Base-by-base conservation (phyloP, 2,329 filamentous ascomycete species). In the Penicillium aurantiogriseum region DNA sequence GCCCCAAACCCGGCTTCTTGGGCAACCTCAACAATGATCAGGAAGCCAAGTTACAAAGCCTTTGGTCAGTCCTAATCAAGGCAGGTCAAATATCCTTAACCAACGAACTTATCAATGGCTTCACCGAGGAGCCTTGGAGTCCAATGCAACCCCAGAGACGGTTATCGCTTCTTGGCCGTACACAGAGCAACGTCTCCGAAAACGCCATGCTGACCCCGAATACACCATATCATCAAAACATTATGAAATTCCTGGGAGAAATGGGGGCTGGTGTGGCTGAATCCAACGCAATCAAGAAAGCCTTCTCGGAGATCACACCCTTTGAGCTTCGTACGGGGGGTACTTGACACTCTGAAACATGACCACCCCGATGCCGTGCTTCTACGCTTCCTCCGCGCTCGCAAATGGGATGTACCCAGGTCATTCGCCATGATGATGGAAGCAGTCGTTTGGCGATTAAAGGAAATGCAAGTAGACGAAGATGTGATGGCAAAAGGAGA, bases 331-430 rank as follows among this genome's bases (percentile, higher is more conserved):
- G 91, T 46, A 79, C 81, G 27, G 88, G 88, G 91, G 0, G 88
- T 97, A 68, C 96, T 93, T 90, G 82, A 80, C 63, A 94, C 95
- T 88, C 84, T 92, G 58, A 97, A 97, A 79, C 88, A 93, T 69
- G 93, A 97, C 69, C 86, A 97, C 71, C 93, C 93, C 0, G 94
- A 97, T 75, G 89, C 87, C 1, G 79, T 95, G 29, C 77, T 92
- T 19, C 78, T 96, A 50, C 86, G 91, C 39, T 96, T 94, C 72
- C 79, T 96, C 50, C 82, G 91, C 48, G 91, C 91, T 23, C 83
- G 91, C 42, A 95, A 95, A 75, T 97, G 93, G 93, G 91, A 97
- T 68, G 87, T 96, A 4, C 87, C 94, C 44, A 91, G 90, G 72
- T 92, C 93, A 2, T 82, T 97, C 33, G 83, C 94, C 61, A 97